Conservation (phyloP, 2,329 filamentous ascomycete species). For the Dactylellina drechsleri region DNA sequence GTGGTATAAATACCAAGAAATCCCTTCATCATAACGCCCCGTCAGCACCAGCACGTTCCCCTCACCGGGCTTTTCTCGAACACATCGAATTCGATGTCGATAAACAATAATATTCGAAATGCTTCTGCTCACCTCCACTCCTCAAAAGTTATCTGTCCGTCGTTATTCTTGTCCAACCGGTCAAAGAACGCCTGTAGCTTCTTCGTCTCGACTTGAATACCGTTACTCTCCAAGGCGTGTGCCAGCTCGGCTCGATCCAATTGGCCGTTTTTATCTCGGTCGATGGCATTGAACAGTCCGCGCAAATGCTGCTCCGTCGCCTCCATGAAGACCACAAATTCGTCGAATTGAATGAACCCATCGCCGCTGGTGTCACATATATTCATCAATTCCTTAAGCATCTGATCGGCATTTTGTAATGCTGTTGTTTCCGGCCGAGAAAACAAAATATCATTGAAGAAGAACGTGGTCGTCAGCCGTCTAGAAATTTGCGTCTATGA, state of each 20-base stretch:
- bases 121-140: conserved; percentile 37
- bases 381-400: conserved; percentile 82
- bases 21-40: conserved; percentile 68
- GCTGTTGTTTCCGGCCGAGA: conserved; percentile 63
- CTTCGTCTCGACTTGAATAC: conserved; percentile 78
- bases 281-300: conserved; percentile 84
- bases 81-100: conserved; percentile 67
- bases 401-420: conserved; percentile 88
- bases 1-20: conserved; percentile 90
- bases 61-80: too few relatives aligned
- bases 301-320: conserved; percentile 85
- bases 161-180: conserved; percentile 87
- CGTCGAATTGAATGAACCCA: conserved; percentile 89
- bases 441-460: conserved; percentile 25
- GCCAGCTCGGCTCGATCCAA: conserved; percentile 87
- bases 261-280: conserved; percentile 83
- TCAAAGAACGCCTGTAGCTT: conserved; percentile 86
- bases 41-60: too few relatives aligned
- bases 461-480: conserved; percentile 32
- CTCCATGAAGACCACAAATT: conserved; percentile 89
- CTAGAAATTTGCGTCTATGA: conserved; percentile 11
- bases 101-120: conserved; percentile 6
- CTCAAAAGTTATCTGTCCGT: conserved; percentile 69
- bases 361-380: conserved; percentile 88
- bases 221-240: conserved; percentile 78